Evolutionary conservation across 2,329 filamentous ascomycete species (phyloP), one percentile per base, ranked within the genome.

Genomic region (Epicoccum sorghinum): DNA sequence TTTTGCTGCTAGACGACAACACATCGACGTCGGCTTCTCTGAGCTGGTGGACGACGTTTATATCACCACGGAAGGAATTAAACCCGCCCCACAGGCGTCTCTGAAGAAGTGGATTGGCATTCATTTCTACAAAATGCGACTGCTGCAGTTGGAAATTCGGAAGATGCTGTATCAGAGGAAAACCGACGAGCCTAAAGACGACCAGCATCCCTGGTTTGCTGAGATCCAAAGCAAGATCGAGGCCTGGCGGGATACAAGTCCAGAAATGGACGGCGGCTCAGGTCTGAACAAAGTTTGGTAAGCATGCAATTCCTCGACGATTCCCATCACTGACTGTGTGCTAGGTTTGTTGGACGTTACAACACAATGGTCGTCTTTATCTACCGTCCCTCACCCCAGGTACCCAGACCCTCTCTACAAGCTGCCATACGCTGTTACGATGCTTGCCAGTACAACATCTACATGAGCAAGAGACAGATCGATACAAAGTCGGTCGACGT

Each of bases 91-190:
- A 1, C 88, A 88, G 4, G 82, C 85, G 1, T 91, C 90, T 33
- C 82, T 93, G 62, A 91, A 90, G 69, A 99, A 99, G 73, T 85
- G 90, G 65, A 87, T 96, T 24, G 88, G 91, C 2, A 92, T 97
- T 57, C 93, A 99, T 72, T 95, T 96, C 66, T 92, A 92, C 79
- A 93, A 90, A 70, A 96, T 97, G 91, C 84, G 91, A 50, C 76
- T 96, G 53, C 79, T 93, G 10, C 93, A 97, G 71, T 86, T 93
- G 12, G 93, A 98, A 74, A 95, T 97, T 38, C 84, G 92, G 52
- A 85, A 92, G 53, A 88, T 87, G 6, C 79, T 98, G 0, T 98
- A 99, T 71, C 88, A 96, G 64, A 89, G 88, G 73, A 95, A 95
- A 74, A 84, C 88, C 39, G 78, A 86, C 0, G 87, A 90, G 45